Percentiles rank a stretch among this genome's conserved stretches.
Conservation (phyloP, 768 basidiomycete genomes). For the Mycena kentingensis region DNA sequence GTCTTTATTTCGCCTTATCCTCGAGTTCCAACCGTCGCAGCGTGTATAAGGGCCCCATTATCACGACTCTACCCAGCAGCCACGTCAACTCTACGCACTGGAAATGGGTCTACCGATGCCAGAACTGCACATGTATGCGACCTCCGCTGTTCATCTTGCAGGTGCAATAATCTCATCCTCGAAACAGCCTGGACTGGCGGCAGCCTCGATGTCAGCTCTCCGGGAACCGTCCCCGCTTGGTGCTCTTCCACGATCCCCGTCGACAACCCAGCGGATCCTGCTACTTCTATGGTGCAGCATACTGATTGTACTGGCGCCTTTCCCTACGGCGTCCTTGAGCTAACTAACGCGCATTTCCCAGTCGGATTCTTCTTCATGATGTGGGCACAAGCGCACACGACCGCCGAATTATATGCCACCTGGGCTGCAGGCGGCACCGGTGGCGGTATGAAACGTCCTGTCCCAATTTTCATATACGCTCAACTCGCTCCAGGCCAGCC, state of each 20-base stretch:
- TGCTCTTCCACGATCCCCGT: slow-evolving; percentile 43
- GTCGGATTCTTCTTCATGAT: slow-evolving; percentile 63
- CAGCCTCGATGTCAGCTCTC: slow-evolving; percentile 34
- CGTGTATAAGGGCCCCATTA: slow-evolving; percentile 13
- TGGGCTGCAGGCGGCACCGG: slow-evolving; percentile 54
- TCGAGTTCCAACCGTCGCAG: background rate
- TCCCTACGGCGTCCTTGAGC: background rate
- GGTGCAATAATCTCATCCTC: background rate
- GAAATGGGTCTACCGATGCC: slow-evolving; percentile 70
- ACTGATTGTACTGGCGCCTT: slow-evolving; percentile 49
- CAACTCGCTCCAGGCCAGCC: slow-evolving; percentile 25
- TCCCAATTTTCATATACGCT: background rate
- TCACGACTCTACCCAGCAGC: slow-evolving; percentile 53
- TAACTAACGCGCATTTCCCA: slow-evolving; percentile 24
- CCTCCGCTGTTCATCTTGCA: background rate
- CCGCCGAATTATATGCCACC: slow-evolving; percentile 45
- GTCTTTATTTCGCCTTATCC: slow-evolving; percentile 9
- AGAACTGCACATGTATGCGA: slow-evolving; percentile 60
- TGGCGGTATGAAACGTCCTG: slow-evolving; percentile 27
- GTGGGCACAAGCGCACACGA: slow-evolving; percentile 48
- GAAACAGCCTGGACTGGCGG: slow-evolving; percentile 43
- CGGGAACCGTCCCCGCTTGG: slow-evolving; percentile 46
- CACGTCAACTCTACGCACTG: slow-evolving; percentile 61
- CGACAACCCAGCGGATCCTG: slow-evolving; percentile 50
- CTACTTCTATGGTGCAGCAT: slow-evolving; percentile 56